Evolutionary conservation across 75 land plant species (phyloP).

Genomic region (Pinus taeda): DNA sequence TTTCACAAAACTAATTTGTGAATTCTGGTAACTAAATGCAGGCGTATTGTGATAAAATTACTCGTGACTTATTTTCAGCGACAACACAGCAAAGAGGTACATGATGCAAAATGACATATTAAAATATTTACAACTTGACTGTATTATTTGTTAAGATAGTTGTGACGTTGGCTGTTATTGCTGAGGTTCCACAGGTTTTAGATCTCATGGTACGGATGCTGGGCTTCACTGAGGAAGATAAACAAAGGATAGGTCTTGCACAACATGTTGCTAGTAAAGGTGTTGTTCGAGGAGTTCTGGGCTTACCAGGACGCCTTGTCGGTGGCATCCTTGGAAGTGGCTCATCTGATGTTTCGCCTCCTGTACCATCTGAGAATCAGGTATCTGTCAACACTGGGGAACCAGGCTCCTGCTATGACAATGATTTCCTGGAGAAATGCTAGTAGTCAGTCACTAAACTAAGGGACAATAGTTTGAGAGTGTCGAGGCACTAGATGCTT

Average conservation of each 20-base stretch:
- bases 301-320: slow-evolving; percentile 94
- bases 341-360: slow-evolving; percentile 35
- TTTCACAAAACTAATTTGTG: background rate
- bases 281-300: slow-evolving; percentile 91
- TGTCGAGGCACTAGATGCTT: background rate
- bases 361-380: slow-evolving; percentile 60
- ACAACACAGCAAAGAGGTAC: slow-evolving; percentile 97
- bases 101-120: background rate
- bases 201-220: slow-evolving; percentile 99
- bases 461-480: background rate
- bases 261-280: slow-evolving; percentile 85
- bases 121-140: background rate
- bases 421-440: background rate
- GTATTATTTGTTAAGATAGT: background rate
- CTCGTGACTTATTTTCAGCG: slow-evolving; percentile 96
- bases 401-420: background rate
- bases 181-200: slow-evolving; percentile 59
- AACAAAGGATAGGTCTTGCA: slow-evolving; percentile 80
- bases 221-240: slow-evolving; percentile 99
- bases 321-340: slow-evolving; percentile 87
- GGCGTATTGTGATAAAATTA: slow-evolving; percentile 97
- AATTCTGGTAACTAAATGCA: slow-evolving; percentile 21
- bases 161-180: slow-evolving; percentile 5
- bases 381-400: slow-evolving; percentile 20
- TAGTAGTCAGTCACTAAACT: background rate